Conservation (phyloP, 768 basidiomycete genomes). For the Suillus subaureus region DNA sequence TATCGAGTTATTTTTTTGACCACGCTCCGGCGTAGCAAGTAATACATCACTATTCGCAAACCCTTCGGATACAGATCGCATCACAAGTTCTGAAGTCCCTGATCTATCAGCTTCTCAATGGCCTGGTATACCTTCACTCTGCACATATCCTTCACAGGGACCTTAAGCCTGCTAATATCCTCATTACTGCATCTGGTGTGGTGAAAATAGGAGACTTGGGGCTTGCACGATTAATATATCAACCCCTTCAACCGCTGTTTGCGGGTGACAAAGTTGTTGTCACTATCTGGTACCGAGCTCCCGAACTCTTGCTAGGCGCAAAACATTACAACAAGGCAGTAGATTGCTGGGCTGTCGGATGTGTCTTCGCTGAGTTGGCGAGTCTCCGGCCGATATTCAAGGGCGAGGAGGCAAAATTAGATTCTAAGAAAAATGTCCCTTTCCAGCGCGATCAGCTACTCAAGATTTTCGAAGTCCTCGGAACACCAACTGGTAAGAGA, state of each 20-base stretch:
- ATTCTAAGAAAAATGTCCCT: constrained; percentile 95
- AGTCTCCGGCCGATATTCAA: constrained; percentile 97
- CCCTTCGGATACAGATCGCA: constrained; percentile 75
- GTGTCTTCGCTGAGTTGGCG: constrained; percentile 94
- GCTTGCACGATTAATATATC: constrained; percentile 86
- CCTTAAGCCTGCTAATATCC: constrained; percentile 98
- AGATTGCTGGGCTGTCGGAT: constrained; percentile 97
- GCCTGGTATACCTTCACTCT: constrained; percentile 92
- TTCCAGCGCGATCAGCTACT: constrained; percentile 95
- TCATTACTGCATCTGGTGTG: constrained; percentile 83
- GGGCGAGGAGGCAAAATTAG: constrained; percentile 97
- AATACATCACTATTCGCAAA: constrained; percentile 96
- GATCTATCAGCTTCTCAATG: constrained; percentile 92
- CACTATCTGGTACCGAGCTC: constrained; percentile 99
- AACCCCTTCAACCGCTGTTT: constrained; percentile 89
- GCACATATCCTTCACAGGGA: constrained; percentile 96
- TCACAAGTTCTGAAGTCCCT: constrained; percentile 87
- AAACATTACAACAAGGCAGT: constrained; percentile 98
- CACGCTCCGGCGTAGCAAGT: constrained; percentile 70
- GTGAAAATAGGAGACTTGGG: constrained; percentile 99
- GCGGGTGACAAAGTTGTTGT: constrained; percentile 98
- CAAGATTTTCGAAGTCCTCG: constrained; percentile 95
- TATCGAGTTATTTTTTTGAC: neutral
- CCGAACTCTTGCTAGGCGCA: constrained; percentile 93
- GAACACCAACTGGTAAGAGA: constrained; percentile 78